phyloP scores from a whole-genome alignment of 495 filamentous ascomycete species.

The Annulohypoxylon stygium region DNA sequence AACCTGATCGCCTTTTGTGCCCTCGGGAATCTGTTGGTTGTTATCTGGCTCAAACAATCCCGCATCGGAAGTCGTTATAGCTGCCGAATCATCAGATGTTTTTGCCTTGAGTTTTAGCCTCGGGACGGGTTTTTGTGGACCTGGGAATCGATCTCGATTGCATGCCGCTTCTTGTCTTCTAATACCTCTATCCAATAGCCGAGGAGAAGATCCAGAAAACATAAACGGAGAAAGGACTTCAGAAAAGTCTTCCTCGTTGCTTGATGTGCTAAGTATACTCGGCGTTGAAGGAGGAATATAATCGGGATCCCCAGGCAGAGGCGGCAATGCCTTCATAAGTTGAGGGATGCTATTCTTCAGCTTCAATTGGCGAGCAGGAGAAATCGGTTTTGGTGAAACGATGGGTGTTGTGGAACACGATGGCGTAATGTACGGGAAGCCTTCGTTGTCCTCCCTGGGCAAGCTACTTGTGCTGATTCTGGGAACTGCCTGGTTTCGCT shows the following conservation, averaged over 20 bases:
- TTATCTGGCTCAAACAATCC: constrained; percentile 2
- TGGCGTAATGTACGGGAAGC: constrained; percentile 44
- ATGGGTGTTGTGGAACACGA: constrained; percentile 52
- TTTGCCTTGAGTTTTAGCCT: constrained; percentile 56
- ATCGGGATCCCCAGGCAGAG: constrained; percentile 53
- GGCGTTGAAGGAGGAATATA: constrained; percentile 42
- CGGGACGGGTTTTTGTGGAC: constrained; percentile 37
- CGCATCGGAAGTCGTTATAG: constrained; percentile 15
- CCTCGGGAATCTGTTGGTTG: constrained; percentile 12
- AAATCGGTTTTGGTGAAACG: constrained; percentile 61
- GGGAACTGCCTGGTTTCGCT: constrained; percentile 44
- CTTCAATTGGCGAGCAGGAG: constrained; percentile 59
- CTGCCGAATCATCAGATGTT: constrained; percentile 39
- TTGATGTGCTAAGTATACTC: constrained; percentile 32
- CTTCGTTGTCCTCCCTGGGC: constrained; percentile 47
- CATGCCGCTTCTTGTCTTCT: neutral
- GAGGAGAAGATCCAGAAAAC: constrained; percentile 26
- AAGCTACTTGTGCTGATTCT: constrained; percentile 49
- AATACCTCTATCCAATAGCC: neutral
- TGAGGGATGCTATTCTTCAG: constrained; percentile 65
- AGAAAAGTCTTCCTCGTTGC: constrained; percentile 42
- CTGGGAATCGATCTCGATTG: neutral
- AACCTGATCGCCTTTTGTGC: neutral
- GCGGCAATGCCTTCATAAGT: constrained; percentile 65
- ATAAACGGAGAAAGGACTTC: constrained; percentile 47